Percentiles rank a stretch among this genome's conserved stretches.
Evolutionary conservation across 2,329 filamentous ascomycete genomes (phyloP).

Genomic region (Microsporum canis): DNA sequence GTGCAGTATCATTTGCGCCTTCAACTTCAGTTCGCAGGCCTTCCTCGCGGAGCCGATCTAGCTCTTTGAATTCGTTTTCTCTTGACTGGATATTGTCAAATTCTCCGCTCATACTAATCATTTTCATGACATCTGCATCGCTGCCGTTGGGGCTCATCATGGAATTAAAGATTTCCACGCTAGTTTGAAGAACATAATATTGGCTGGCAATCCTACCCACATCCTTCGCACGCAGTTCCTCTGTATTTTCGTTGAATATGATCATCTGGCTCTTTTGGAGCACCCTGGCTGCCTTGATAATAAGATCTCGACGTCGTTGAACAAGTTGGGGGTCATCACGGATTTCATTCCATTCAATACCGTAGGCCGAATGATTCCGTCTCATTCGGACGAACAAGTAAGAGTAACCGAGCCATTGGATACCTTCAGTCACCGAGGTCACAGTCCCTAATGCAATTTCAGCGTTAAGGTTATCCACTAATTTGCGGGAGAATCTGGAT

Average conservation of each 20-base stretch:
- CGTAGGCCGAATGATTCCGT: constrained; percentile 79
- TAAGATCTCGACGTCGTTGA: constrained; percentile 69
- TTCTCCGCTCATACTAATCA: constrained; percentile 96
- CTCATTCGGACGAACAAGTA: constrained; percentile 97
- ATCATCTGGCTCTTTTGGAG: constrained; percentile 96
- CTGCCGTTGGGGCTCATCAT: constrained; percentile 80
- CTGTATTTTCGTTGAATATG: constrained; percentile 89
- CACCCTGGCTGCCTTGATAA: constrained; percentile 76
- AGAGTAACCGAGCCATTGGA: constrained; percentile 95
- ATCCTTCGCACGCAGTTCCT: constrained; percentile 87
- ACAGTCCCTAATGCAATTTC: constrained; percentile 91
- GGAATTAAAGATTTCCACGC: constrained; percentile 89
- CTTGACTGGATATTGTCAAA: constrained; percentile 94
- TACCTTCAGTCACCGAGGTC: constrained; percentile 82
- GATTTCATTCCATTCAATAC: constrained; percentile 88
- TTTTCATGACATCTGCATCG: constrained; percentile 84
- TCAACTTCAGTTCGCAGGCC: constrained; percentile 67
- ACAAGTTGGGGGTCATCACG: constrained; percentile 80
- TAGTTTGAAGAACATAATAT: constrained; percentile 88
- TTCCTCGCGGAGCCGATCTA: constrained; percentile 61
- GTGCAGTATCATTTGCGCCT: constrained; percentile 53
- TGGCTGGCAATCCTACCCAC: constrained; percentile 94
- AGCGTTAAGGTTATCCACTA: constrained; percentile 94
- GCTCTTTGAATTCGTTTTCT: constrained; percentile 79
- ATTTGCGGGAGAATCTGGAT: constrained; percentile 83